Evolutionary conservation across 2,329 filamentous ascomycete species (phyloP).

Genomic region (Colletotrichum shisoi): DNA sequence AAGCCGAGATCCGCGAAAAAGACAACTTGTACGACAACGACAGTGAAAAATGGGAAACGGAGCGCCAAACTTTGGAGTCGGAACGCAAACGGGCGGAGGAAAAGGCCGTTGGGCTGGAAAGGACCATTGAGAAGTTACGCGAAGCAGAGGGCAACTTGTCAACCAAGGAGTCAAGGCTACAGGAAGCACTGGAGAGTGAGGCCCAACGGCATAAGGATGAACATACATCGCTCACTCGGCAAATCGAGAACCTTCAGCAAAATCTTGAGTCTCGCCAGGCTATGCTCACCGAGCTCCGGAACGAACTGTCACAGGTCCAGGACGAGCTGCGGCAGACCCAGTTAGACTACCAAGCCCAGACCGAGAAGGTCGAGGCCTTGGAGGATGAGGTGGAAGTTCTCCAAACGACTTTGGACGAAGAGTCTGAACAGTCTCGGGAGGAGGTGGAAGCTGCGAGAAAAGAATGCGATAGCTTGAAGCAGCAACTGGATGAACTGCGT

Average conservation of each 20-base stretch:
- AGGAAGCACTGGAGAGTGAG: slow-evolving; percentile 74
- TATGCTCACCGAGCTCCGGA: slow-evolving; percentile 70
- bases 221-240: slow-evolving; percentile 72
- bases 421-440: slow-evolving; percentile 65
- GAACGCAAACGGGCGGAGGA: slow-evolving; percentile 73
- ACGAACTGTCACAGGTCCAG: slow-evolving; percentile 70
- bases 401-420: slow-evolving; percentile 70
- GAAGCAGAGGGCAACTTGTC: slow-evolving; percentile 72
- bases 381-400: slow-evolving; percentile 81
- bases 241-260: slow-evolving; percentile 76
- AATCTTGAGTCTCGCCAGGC: slow-evolving; percentile 73
- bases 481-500: slow-evolving; percentile 53
- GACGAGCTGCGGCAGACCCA: slow-evolving; percentile 76
- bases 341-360: slow-evolving; percentile 67
- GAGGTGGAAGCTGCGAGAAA: slow-evolving; percentile 56
- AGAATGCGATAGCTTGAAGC: slow-evolving; percentile 55
- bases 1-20: slow-evolving; percentile 72
- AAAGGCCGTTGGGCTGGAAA: slow-evolving; percentile 71
- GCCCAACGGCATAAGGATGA: slow-evolving; percentile 75
- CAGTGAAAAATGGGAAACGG: slow-evolving; percentile 75
- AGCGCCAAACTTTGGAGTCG: slow-evolving; percentile 69
- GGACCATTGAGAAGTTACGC: slow-evolving; percentile 74
- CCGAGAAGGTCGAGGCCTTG: slow-evolving; percentile 71
- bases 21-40: slow-evolving; percentile 75
- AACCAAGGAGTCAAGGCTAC: slow-evolving; percentile 71